phyloP scores from a whole-genome alignment of 2,329 filamentous ascomycete genomes.

The Sporothrix mexicana region DNA sequence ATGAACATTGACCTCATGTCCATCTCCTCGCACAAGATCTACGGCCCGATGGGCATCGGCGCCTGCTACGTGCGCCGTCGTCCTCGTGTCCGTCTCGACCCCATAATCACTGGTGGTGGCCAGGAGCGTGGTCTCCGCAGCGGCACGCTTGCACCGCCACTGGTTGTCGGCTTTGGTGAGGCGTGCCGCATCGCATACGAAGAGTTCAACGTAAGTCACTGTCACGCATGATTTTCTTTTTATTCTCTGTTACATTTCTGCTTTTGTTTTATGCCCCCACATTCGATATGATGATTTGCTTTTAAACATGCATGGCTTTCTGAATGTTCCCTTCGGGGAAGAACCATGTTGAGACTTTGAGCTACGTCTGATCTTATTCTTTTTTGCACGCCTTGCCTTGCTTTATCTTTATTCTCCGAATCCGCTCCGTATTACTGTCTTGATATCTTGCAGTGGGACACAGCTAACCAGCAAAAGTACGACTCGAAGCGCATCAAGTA shows the following conservation, averaged over 20 bases:
- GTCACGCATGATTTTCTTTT: not conserved
- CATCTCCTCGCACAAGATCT: constrained; percentile 98
- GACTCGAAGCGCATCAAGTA: constrained; percentile 82
- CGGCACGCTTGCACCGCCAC: constrained; percentile 86
- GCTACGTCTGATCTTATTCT: constrained; percentile 64
- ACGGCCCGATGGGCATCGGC: constrained; percentile 95
- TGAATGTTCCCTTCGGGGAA: constrained; percentile 70
- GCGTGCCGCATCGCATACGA: constrained; percentile 89
- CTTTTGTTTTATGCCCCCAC: constrained; percentile 38
- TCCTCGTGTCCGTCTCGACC: constrained; percentile 90
- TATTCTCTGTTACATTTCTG: constrained; percentile 25
- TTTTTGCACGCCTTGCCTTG: constrained; percentile 3
- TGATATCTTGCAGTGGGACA: not conserved
- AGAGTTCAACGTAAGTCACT: constrained; percentile 80
- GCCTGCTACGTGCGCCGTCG: constrained; percentile 94
- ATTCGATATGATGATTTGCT: constrained; percentile 76
- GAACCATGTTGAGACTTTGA: constrained; percentile 62
- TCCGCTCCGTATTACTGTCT: not conserved
- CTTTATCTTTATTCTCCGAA: constrained; percentile 30
- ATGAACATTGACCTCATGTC: constrained; percentile 99
- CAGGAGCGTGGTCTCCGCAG: constrained; percentile 95
- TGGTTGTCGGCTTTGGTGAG: constrained; percentile 93
- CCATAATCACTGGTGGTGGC: constrained; percentile 93
- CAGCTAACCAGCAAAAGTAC: constrained; percentile 64
- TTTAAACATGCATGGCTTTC: constrained; percentile 85